Base-by-base conservation (phyloP, 1,284 basidiomycete species). In the Boletus albobrunnescens region DNA sequence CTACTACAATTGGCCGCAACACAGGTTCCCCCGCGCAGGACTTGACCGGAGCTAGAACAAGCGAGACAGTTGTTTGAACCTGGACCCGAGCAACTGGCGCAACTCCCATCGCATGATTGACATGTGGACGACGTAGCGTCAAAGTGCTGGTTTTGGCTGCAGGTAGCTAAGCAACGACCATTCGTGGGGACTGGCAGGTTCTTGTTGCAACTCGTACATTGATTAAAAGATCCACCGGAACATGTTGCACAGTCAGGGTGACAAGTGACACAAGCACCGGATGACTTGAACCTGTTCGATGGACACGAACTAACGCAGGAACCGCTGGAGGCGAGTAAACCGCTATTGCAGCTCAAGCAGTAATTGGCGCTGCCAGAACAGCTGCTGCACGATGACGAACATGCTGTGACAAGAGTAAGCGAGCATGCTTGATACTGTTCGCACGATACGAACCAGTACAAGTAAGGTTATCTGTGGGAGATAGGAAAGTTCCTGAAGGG, bases 191-290 rank as follows among this genome's bases (percentile, higher is more conserved):
- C 86, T 0, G 89, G 89, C 1, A 81, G 78, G 17, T 72, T 66
- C 32, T 82, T 56, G 16, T 79, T 73, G 59, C 89, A 92, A 40
- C 79, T 76, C 4, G 78, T 74, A 67, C 90, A 92, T 61, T 91
- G 84, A 60, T 78, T 82, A 70, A 90, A 88, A 1, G 78, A 74
- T 27, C 75, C 63, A 24, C 84, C 84, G 19, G 82, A 77, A 67
- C 90, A 92, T 6, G 82, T 81, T 6, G 77, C 78, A 58, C 89
- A 92, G 61, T 92, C 90, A 1, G 87, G 79, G 50, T 92, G 89
- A 65, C 90, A 92, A 3, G 78, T 54, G 42, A 82, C 58, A 65
- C 89, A 92, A 17, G 77, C 65, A 36, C 78, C 78, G 16, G 79
- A 74, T 13, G 84, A 77, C 41, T 73, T 69, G 69, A 90, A 86